Base-by-base conservation (phyloP, 352 stramenopile species). In the Pythium folliculosum region DNA sequence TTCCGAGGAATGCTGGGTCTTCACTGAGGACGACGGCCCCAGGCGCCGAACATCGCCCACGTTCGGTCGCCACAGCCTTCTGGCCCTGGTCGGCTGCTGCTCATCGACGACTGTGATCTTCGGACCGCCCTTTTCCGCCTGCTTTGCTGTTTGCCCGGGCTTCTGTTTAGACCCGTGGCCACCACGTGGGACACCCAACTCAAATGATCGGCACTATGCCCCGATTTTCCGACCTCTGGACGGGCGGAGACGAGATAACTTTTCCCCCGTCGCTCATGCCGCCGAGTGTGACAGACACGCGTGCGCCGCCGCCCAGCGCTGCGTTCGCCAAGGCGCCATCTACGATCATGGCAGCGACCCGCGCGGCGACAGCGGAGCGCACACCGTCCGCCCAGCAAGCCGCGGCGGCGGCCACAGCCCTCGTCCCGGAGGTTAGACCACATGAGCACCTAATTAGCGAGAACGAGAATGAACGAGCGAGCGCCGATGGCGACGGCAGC, bases 141-240 rank as follows among this genome's bases (percentile, higher is more conserved):
- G 8, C 35, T 40, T 2, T 40, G 27, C 5, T 4, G 21, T 37
- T 61, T 19, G 54, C 7, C 54, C 54, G 32, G 35, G 35, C 12
- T 40, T 40, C 2, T 27, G 21, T 35, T 25, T 55, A 35, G 49
- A 55, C 49, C 6, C 5, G 21, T 25, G 12, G 47, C 40, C 13
- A 47, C 13, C 40, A n/a, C 1, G n/a, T 54, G 48, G 48, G 48
- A 54, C 48, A 54, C 35, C 48, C 48, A 21, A 5, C 23, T 0
- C 27, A 49, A 32, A 72, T 71, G 64, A 60, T 71, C 32, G 43
- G 61, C 40, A 22, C 50, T 48, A 67, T 71, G 64, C 48, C 64
- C 19, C 64, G 64, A n/a, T 71, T 71, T 62, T 66, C 64, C 25
- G 65, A 72, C 56, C 59, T 72, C 51, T 72, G 57, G 65, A 72